Evolutionary conservation across 1,139 yeast species (phyloP).

Genomic region (Pichia sp.): DNA sequence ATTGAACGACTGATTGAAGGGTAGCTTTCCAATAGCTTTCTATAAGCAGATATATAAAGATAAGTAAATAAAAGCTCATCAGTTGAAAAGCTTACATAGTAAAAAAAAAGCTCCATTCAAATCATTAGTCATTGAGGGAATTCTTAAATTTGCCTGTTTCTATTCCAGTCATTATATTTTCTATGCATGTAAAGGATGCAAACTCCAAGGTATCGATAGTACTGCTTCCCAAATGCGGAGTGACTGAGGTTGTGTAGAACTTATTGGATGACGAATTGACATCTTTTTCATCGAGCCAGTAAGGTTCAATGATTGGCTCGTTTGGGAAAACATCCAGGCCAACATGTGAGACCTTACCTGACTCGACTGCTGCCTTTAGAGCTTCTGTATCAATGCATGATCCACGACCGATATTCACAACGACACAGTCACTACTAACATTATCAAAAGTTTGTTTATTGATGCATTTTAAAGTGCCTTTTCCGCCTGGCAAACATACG

Average conservation of each 20-base stretch:
- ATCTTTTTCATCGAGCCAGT: slow-evolving; percentile 11
- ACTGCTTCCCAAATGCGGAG: slow-evolving; percentile 78
- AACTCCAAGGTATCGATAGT: slow-evolving; percentile 48
- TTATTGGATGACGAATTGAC: slow-evolving; percentile 5
- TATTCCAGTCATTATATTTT: slow-evolving; percentile 42
- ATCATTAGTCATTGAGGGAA: slow-evolving; percentile 7
- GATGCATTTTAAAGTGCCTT: slow-evolving; percentile 54
- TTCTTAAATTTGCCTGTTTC: slow-evolving; percentile 29
- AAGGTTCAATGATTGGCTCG: slow-evolving; percentile 55
- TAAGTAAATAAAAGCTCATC: background rate
- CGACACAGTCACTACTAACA: slow-evolving; percentile 50
- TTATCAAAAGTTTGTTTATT: slow-evolving; percentile 44
- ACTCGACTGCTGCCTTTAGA: slow-evolving; percentile 58
- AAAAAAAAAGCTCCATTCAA: too few relatives aligned
- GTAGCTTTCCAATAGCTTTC: background rate
- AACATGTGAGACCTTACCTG: slow-evolving; percentile 64
- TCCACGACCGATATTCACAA: slow-evolving; percentile 82
- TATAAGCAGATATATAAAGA: background rate
- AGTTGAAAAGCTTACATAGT: background rate
- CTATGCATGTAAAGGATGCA: slow-evolving; percentile 45
- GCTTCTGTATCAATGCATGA: slow-evolving; percentile 68
- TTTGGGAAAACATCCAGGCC: slow-evolving; percentile 78
- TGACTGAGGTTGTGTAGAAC: slow-evolving; percentile 43
- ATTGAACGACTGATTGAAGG: background rate
- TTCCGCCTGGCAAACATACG: slow-evolving; percentile 63